Base-by-base conservation (phyloP, 2,329 filamentous ascomycete genomes). In the Fusarium domesticum region DNA sequence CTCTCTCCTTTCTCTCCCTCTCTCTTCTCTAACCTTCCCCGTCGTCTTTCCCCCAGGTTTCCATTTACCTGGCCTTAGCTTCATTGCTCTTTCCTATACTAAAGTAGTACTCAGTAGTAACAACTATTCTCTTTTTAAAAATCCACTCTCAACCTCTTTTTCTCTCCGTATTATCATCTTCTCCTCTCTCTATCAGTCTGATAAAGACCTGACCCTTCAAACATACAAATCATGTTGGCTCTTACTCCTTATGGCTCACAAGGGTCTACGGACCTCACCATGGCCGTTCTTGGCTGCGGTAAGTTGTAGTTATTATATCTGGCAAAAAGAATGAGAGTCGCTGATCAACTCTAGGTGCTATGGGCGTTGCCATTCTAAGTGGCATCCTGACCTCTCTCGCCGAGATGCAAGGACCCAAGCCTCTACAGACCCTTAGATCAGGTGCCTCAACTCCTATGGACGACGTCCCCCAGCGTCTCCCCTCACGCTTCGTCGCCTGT, bases 231-330 rank as follows among this genome's bases (percentile, higher is more conserved):
- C n/a, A n/a, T n/a, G n/a, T n/a, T 65, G 49, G 60, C 59, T 48
- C 58, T 60, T 47, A 59, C 54, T 32, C 59, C 69, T 45, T 68
- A 69, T 45, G 63, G 65, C 59, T 63, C 66, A 37, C 48, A 43
- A 51, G 58, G 57, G 43, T 56, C 60, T 35, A 59, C 64, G 20
- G 73, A 75, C 56, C 77, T 90, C 53, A 92, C 87, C 54, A 76
- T 95, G 71, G 81, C 88, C 50, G 81, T 93, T 50, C 76, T 95
- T 46, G 89, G 89, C 59, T 93, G 87, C 67, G 89, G 87, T 87
- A 77, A 63, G 80, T 71, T 19, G 31, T 39, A 30, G 28, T n/a
- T 8, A 48, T 3, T 33, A 15, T 25, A 19, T 47, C 23, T 32
- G 16, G 25, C 18, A 42, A 42, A 25, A 42, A 35, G 42, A 6